These are phyloP conservation scores for Didymella arachidicola DNA, from an alignment of 2,329 filamentous ascomycete species.

Conservation along the genomic window DNA sequence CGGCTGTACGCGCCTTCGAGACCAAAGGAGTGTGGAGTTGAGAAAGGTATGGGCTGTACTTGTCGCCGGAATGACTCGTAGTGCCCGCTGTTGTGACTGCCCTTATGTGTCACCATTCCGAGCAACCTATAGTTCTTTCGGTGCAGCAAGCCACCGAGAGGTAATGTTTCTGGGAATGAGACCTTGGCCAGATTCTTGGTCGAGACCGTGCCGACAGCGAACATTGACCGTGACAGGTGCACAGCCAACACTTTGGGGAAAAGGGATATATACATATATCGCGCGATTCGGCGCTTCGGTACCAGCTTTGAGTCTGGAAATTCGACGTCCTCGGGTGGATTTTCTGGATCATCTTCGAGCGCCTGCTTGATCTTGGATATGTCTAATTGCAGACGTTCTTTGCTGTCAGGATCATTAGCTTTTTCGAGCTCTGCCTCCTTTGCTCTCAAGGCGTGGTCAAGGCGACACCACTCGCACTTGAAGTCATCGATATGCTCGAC, in stretches of 20 bases:
- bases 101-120: constrained; percentile 90
- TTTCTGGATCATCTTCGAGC: constrained; percentile 83
- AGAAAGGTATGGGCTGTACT: constrained; percentile 78
- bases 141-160: constrained; percentile 79
- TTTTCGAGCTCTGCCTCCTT: constrained; percentile 67
- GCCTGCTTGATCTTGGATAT: constrained; percentile 72
- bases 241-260: constrained; percentile 93
- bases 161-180: constrained; percentile 84
- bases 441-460: constrained; percentile 77
- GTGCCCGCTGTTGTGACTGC: constrained; percentile 93
- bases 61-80: constrained; percentile 96
- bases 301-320: constrained; percentile 78
- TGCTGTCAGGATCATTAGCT: constrained; percentile 45
- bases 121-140: constrained; percentile 84
- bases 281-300: constrained; percentile 83
- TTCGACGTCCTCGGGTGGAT: constrained; percentile 72
- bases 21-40: constrained; percentile 81
- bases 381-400: constrained; percentile 61
- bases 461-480: constrained; percentile 89
- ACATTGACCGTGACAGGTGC: constrained; percentile 93
- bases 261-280: constrained; percentile 82
- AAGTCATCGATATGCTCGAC: constrained; percentile 97
- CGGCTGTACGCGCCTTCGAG: constrained; percentile 74
- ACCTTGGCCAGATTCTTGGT: constrained; percentile 96
- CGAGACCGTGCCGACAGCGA: constrained; percentile 76